Base-by-base conservation (phyloP, 192 early-diverging fungal species). In the Physocladia obscura region DNA sequence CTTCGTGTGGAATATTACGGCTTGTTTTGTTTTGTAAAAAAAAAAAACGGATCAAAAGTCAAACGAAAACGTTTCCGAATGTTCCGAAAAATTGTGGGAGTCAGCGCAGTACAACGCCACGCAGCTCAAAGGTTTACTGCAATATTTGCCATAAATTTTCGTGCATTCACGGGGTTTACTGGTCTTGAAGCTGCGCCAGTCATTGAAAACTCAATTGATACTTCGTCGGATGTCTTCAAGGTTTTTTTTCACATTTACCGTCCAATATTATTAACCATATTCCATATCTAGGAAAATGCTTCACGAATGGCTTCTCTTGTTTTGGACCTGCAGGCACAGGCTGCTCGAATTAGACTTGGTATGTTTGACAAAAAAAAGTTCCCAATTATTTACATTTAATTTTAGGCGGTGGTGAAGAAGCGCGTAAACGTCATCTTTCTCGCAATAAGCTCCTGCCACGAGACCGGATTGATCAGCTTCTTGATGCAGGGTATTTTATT, bases 361-460 rank as follows among this genome's bases (percentile, higher is more conserved):
- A 85, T 39, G 76, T 5, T 22, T 38, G 29, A 31, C 19, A 15
- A 24, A 21, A 31, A 68, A 21, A 44, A 13, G n/a, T 26, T 31
- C 8, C 40, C 27, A 30, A 60, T 6, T 36, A 30, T 55, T 44
- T 58, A 49, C n/a, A 39, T 39, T 57, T 4, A 27, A 29, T 51
- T 32, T 49, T 70, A 92, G 91, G 96, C 44, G 96, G 96, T 65
- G 93, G 91, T 55, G 85, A 89, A 56, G 85, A 79, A 21, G 90
- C 94, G 36, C 83, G 96, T 31, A 82, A 91, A 52, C 85, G 93
- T 63, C 96, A 98, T 78, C 64, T 94, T 26, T 76, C 76, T 4
- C 87, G 93, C 27, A 89, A 90, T 34, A 98, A 98, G 84, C 77
- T 98, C 54, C 81, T 98, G 40, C 93, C 94, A 27, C 88, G 96